phyloP scores from a whole-genome alignment of 1,284 basidiomycete genomes.

The Boletus calvinii region DNA sequence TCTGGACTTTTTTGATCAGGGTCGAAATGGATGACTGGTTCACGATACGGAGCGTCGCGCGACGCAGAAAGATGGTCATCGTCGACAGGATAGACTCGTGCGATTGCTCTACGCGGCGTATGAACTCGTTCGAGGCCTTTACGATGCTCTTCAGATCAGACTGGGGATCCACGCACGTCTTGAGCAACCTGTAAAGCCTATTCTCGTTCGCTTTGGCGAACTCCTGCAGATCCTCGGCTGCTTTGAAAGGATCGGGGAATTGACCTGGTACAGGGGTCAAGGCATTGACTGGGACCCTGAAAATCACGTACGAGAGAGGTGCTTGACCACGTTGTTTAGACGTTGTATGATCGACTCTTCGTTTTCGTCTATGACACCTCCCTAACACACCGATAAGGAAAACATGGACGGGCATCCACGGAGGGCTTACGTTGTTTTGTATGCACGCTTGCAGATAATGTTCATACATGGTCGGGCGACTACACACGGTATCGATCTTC shows the following conservation, averaged over 20 bases:
- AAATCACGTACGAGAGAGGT: slow-evolving; percentile 52
- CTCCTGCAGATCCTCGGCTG: slow-evolving; percentile 71
- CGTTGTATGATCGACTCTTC: slow-evolving; percentile 61
- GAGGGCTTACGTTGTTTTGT: slow-evolving; percentile 69
- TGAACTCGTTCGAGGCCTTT: slow-evolving; percentile 81
- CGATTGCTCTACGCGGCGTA: slow-evolving; percentile 72
- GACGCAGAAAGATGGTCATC: slow-evolving; percentile 71
- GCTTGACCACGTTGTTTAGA: slow-evolving; percentile 55
- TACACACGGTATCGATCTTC: slow-evolving; percentile 26
- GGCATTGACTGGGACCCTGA: not conserved
- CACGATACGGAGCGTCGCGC: slow-evolving; percentile 70
- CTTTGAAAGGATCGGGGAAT: slow-evolving; percentile 74
- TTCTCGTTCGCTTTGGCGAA: slow-evolving; percentile 90
- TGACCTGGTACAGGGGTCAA: slow-evolving; percentile 36
- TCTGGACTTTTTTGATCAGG: slow-evolving; percentile 67
- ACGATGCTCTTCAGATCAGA: slow-evolving; percentile 79
- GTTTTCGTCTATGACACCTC: slow-evolving; percentile 81
- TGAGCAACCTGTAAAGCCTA: slow-evolving; percentile 82
- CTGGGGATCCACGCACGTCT: slow-evolving; percentile 78
- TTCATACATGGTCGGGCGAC: slow-evolving; percentile 63
- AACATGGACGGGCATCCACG: not conserved
- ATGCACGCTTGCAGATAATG: slow-evolving; percentile 71
- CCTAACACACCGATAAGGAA: slow-evolving; percentile 46
- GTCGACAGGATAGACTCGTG: slow-evolving; percentile 64
- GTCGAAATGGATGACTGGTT: slow-evolving; percentile 86